phyloP scores from a whole-genome alignment of 345 rosid species.

The Salix suchowensis region DNA sequence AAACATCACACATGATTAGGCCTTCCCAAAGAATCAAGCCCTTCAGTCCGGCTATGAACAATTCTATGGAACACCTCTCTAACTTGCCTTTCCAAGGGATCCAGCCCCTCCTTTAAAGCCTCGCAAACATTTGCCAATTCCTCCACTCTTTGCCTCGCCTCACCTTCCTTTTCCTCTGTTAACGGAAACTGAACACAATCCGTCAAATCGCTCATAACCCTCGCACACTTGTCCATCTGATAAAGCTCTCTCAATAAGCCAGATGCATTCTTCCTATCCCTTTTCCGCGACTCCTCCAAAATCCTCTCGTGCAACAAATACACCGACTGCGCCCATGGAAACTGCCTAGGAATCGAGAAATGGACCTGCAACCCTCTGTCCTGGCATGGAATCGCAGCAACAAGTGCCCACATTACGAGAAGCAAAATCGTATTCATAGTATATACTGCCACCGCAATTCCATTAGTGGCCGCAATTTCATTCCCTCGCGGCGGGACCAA shows the following conservation, averaged over 20 bases:
- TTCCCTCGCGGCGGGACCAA: conserved; percentile 50
- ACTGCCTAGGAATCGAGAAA: conserved; percentile 64
- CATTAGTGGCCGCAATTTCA: conserved; percentile 53
- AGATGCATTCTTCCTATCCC: conserved; percentile 67
- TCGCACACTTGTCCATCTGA: conserved; percentile 58
- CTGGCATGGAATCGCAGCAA: conserved; percentile 95
- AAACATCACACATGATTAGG: conserved; percentile 5
- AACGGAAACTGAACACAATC: conserved; percentile 73
- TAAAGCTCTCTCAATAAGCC: conserved; percentile 84
- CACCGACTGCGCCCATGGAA: conserved; percentile 61
- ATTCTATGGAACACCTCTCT: conserved; percentile 82
- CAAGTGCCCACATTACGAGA: conserved; percentile 88
- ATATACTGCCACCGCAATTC: conserved; percentile 60
- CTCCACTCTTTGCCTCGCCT: conserved; percentile 55
- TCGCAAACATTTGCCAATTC: conserved; percentile 55
- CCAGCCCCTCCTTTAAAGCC: conserved; percentile 55
- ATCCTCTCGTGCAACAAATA: conserved; percentile 64
- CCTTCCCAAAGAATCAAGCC: conserved; percentile 61
- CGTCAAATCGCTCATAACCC: conserved; percentile 56
- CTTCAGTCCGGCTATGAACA: conserved; percentile 73
- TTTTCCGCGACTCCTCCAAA: conserved; percentile 69
- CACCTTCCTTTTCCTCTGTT: conserved; percentile 48
- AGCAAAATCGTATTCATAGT: conserved; percentile 66
- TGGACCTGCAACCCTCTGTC: conserved; percentile 87
- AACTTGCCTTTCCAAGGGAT: conserved; percentile 78